Evolutionary conservation across 768 basidiomycete genomes (phyloP), one percentile per base, ranked within the genome.

Genomic region (Phylloporus rhodoxanthus): DNA sequence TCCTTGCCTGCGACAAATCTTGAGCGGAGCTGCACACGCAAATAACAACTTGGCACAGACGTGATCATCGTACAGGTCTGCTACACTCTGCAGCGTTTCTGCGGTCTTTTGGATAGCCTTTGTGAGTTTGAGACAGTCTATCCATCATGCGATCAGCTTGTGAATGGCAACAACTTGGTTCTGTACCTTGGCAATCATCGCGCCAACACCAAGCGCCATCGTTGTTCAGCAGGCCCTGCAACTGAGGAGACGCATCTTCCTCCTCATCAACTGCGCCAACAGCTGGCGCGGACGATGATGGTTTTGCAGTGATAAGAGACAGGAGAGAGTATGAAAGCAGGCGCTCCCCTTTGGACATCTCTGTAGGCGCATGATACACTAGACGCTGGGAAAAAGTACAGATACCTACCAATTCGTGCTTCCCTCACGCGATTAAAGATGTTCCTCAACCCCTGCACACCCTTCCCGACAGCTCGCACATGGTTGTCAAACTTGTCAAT

Each of bases 171-270:
- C 20, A 23, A 44, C 15, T 17, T 29, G 13, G 14, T 17, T 19
- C 14, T 30, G 36, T 57, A 87, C 87, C 82, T 62, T 76, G 67
- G 62, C 90, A 91, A 3, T 74, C 75, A 46, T 92, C 87, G 21
- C 82, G 75, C 89, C 90, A 94, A 64, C 89, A 91, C 87, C 91
- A 88, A 3, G 87, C 89, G 1, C 87, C 84, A 21, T 87, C 78
- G 8, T 73, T 71, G 54, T 91, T 91, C 47, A 81, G 58, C 43
- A 85, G 60, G 0, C 85, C 84, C 50, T 75, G 79, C n/a, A 63
- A 63, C 47, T 74, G 74, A 32, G 65, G 57, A 19, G 59, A 60
- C 4, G 67, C 54, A 13, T 68, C 67, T 45, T 68, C 66, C 43
- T 80, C 78, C 30, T 81, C 77, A 36, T 77, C 75, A 1, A 72